Base-by-base conservation (phyloP, 169 alveolate genomes). In the Theileria sp. region DNA sequence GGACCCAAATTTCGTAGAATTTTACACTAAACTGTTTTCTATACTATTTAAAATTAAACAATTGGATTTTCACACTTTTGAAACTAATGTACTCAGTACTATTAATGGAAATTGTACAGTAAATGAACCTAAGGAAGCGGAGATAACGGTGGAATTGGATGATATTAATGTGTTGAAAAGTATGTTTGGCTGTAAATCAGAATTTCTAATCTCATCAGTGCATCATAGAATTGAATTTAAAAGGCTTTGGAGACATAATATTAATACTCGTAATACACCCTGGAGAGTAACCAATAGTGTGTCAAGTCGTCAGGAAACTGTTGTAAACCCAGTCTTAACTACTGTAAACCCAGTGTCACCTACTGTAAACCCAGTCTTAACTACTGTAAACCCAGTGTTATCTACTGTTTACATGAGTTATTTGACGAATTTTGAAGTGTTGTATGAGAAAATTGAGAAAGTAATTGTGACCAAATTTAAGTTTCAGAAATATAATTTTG, bases 201-300 rank as follows among this genome's bases (percentile, higher is more conserved):
- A 85, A 60, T 75, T 58, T 21, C 64, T 85, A n/a, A 85, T 79
- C 0, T 58, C 77, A 8, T 34, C 91, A 50, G 88, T 85, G 28
- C 91, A 85, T 50, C 19, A 21, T 51, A 68, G 91, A 56, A 85
- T 85, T 25, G 91, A 69, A 38, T 85, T 85, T 56, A 85, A 79
- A 56, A 17, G 91, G 21, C 72, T 85, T 1, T 85, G 91, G 91
- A 79, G 70, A 21, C 58, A 60, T 1, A 85, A 85, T 54, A 78
- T 85, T 19, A 30, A 72, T 9, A 72, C 44, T 17, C 5, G 26
- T 12, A 85, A 67, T 25, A 75, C 77, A 76, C 83, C 84, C 15
- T 83, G 89, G 89, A 49, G 71, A 66, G 69, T 67, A 13, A 44
- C 36, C 1, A n/a, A 25, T 5, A 23, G 34, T n/a, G 23, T 7